Conservation (phyloP, 257 asterid genomes). For the Solanum sitiens region DNA sequence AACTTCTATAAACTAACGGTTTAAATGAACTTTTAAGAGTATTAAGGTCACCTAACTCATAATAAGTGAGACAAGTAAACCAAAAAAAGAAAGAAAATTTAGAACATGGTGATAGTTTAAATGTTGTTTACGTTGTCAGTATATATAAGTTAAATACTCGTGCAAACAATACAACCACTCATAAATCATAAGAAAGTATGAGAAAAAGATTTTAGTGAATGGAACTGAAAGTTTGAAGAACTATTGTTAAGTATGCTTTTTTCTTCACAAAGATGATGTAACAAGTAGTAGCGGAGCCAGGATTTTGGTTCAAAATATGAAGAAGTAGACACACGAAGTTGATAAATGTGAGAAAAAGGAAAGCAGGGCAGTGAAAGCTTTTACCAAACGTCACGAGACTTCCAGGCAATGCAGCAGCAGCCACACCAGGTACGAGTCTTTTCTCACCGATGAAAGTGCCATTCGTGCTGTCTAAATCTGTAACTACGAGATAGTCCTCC, state of each 20-base stretch:
- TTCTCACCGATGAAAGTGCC: conserved; percentile 73
- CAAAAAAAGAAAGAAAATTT: not conserved
- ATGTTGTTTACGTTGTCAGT: not conserved
- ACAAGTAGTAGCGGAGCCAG: not conserved
- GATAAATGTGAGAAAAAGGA: not conserved
- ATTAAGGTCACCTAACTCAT: not conserved
- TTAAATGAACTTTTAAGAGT: not conserved
- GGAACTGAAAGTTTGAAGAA: not conserved
- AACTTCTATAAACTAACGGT: not conserved
- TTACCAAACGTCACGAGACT: conserved; percentile 65
- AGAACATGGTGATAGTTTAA: not conserved
- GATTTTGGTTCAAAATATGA: not conserved
- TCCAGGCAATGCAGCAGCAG: conserved; percentile 60
- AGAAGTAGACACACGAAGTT: not conserved
- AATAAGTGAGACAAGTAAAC: not conserved
- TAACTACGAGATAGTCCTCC: conserved; percentile 50
- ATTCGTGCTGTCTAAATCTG: conserved; percentile 89
- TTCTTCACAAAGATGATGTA: not conserved
- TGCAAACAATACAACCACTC: not conserved
- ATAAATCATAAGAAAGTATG: not conserved
- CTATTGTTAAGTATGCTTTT: not conserved
- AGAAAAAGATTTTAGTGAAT: not conserved
- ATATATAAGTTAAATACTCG: not conserved
- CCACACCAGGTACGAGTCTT: conserved; percentile 68
- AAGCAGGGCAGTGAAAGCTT: not conserved